Evolutionary conservation across 148 eudicot genomes (phyloP), one percentile per base, ranked within the genome.

Genomic region (Beta vulgaris): DNA sequence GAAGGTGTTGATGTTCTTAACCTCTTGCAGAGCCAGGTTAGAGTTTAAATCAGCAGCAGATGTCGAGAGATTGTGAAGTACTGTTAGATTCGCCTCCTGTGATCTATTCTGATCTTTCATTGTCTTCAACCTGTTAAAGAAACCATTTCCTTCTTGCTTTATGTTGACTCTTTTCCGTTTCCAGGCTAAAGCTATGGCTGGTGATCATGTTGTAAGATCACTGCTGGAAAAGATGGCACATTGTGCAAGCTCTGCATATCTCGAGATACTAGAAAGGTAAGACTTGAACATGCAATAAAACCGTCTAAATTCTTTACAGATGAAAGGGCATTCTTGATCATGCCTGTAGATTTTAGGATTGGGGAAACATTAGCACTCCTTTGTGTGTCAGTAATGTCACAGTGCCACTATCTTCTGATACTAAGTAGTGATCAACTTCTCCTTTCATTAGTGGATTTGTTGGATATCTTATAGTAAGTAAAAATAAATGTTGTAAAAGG

Each of bases 101-200:
- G 8, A 64, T 67, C 28, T 3, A 28, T 58, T 36, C 32, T 39
- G 26, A 39, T 28, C n/a, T 35, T 36, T 23, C 57, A 16, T 31
- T 68, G 4, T 34, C 68, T 37, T 35, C 37, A 34, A 28, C 25
- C 40, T 43, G 16, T 35, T 23, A 5, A 1, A n/a, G 5, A 19
- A 12, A 16, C 42, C 15, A 15, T 32, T 57, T 19, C 11, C 43
- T 40, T 34, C 19, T 44, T 69, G 53, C 29, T 46, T 67, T 31
- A 46, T 51, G 35, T 69, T 60, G 15, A 29, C 60, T n/a, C n/a
- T 55, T 72, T 58, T 6, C 35, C 19, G 26, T 67, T 60, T 85
- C 37, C 80, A 95, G 98, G 93, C 97, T 61, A 95, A 92, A 87
- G 92, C 91, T 86, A 87, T 94, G 96, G 91, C 90, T 77, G 95